These are phyloP conservation scores for Lactarius pseudohatsudake DNA, from an alignment of 768 basidiomycete genomes.

Conservation along the genomic window DNA sequence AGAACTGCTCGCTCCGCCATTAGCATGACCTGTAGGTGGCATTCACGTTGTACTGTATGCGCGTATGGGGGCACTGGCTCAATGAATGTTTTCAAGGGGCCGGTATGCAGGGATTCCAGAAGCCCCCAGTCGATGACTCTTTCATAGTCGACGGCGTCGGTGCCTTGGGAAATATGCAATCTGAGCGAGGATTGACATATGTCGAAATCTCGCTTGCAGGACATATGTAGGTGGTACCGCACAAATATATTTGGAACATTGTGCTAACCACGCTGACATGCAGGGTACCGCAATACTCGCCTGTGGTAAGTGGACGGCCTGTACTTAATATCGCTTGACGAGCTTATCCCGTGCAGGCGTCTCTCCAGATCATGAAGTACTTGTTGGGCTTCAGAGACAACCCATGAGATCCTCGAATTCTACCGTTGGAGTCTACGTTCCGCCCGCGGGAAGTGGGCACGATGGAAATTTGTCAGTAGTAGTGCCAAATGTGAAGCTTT, in stretches of 20 bases:
- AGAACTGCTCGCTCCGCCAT: not conserved
- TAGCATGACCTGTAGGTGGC: conserved; percentile 25
- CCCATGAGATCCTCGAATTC: conserved; percentile 35
- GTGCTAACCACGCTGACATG: not conserved
- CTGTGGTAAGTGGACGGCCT: conserved; percentile 43
- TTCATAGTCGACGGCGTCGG: conserved; percentile 73
- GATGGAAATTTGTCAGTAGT: not conserved
- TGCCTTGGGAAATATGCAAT: conserved; percentile 60
- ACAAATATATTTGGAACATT: too few species aligned
- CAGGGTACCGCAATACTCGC: conserved; percentile 68
- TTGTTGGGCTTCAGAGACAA: conserved; percentile 60
- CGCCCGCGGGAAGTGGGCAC: too few species aligned
- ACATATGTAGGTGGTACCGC: conserved; percentile 30
- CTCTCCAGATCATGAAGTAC: conserved; percentile 68
- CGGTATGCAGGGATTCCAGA: conserved; percentile 72
- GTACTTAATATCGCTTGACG: not conserved
- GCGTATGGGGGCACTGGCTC: conserved; percentile 1
- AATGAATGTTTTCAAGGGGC: conserved; percentile 45
- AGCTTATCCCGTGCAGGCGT: conserved; percentile 43
- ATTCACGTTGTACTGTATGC: not conserved
- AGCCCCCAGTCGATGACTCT: conserved; percentile 60
- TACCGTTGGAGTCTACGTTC: too few species aligned
- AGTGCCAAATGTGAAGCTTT: too few species aligned
- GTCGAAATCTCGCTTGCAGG: conserved; percentile 67
- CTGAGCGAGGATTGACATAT: conserved; percentile 67